A percentile compares a stretch with the other conserved stretches of the same genome.
These are phyloP conservation scores for Pluteus cervinus DNA, from an alignment of 768 basidiomycete species.

Conservation along the genomic window DNA sequence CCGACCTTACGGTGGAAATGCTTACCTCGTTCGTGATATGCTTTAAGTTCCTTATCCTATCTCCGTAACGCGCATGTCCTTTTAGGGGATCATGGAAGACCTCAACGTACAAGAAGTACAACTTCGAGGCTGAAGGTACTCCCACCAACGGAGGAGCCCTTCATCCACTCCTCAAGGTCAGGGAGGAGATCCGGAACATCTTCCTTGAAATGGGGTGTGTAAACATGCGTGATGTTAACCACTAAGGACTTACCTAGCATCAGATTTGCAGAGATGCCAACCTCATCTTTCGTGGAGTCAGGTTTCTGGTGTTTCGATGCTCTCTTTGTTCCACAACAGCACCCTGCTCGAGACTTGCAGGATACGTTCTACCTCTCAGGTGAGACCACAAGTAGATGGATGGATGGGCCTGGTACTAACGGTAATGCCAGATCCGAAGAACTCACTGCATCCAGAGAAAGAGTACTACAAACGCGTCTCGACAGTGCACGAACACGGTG, in stretches of 20 bases:
- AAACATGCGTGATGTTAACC: constrained; percentile 1
- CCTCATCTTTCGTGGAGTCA: constrained; percentile 91
- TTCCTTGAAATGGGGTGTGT: constrained; percentile 99
- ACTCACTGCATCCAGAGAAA: constrained; percentile 65
- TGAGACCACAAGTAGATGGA: constrained; percentile 17
- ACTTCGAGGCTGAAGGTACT: constrained; percentile 94
- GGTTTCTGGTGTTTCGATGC: constrained; percentile 99
- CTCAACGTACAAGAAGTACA: constrained; percentile 94
- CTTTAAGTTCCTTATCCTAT: not conserved
- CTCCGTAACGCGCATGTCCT: constrained; percentile 6
- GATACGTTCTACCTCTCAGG: constrained; percentile 99
- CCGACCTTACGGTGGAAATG: constrained; percentile 96
- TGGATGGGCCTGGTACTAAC: not conserved
- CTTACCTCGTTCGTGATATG: constrained; percentile 65
- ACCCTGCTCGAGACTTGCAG: constrained; percentile 95
- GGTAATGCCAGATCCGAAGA: constrained; percentile 59
- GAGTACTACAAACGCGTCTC: constrained; percentile 86
- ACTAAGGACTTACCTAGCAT: constrained; percentile 2
- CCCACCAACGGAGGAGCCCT: constrained; percentile 88
- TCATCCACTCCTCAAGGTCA: constrained; percentile 94
- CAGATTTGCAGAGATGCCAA: constrained; percentile 99
- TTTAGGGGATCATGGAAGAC: constrained; percentile 90
- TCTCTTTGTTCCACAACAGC: constrained; percentile 97
- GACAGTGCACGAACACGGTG: constrained; percentile 79
- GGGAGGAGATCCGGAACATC: constrained; percentile 95